Evolutionary conservation across 1,139 yeast species (phyloP), one percentile per base, ranked within the genome.

Genomic region (Debaryomyces fabryi): DNA sequence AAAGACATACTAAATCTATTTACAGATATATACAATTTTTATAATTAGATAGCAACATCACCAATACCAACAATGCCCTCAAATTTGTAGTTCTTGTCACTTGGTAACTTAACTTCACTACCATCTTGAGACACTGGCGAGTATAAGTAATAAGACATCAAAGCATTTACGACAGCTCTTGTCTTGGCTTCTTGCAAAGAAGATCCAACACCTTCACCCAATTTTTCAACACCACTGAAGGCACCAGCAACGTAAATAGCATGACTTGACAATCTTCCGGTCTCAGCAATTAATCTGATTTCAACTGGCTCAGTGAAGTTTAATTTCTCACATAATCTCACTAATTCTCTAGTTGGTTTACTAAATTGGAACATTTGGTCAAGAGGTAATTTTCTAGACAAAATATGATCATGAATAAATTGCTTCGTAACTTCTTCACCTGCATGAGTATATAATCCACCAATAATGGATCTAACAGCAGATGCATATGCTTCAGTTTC

Each of bases 121-220:
- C 80, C 80, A 24, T 67, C 65, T 40, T 60, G 58, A 52, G 79
- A 75, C 43, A 86, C 69, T 18, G 98, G 98, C 53, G 88, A 82
- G 69, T 92, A 93, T 63, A 95, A 80, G 71, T 93, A 93, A 85
- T 96, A 93, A 51, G 89, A 82, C 79, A 91, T 85, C 65, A 93
- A 81, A 25, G 98, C 93, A 67, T 88, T 88, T 42, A 91, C 95
- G 44, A 91, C 89, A 27, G 97, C 95, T 67, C 97, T 83, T 33
- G 91, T 88, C 68, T 91, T 88, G 39, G 98, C 97, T 71, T 93
- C 99, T 56, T 80, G 82, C 58, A 93, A 74, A 40, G 96, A 88
- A n/a, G 95, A 77, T 43, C 98, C 99, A 60, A 88, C 91, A 40
- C 97, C 97, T 70, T 93, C 98, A 46, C 98, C 97, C 49, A 93